Conservation (phyloP, 1,284 basidiomycete species). For the Ustilago vetiveriae region DNA sequence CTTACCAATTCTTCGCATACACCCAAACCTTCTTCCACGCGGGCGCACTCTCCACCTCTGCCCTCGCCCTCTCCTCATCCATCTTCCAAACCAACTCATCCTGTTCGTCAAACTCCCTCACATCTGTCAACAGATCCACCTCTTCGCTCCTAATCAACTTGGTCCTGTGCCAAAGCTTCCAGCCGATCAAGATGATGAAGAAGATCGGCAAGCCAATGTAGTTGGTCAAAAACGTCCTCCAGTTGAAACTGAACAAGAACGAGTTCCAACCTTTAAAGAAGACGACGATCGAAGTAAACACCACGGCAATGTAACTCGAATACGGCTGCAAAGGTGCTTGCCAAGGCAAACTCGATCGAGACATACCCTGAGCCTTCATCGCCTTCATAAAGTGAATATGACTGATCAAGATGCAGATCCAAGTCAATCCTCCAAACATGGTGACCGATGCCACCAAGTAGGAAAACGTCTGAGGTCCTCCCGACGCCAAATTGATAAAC, state of each 20-base stretch:
- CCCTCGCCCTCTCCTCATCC: constrained; percentile 40
- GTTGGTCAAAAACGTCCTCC: constrained; percentile 73
- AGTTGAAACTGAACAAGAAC: constrained; percentile 80
- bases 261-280: constrained; percentile 71
- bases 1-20: constrained; percentile 51
- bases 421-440: constrained; percentile 71
- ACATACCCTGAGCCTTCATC: constrained; percentile 78
- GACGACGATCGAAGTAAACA: constrained; percentile 74
- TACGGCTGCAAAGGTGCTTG: constrained; percentile 50
- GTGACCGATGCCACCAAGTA: constrained; percentile 41
- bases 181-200: constrained; percentile 51
- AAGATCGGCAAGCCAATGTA: constrained; percentile 60
- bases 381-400: constrained; percentile 83
- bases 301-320: constrained; percentile 72
- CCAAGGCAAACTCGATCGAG: constrained; percentile 75
- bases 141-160: constrained; percentile 44
- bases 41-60: constrained; percentile 10
- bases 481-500: constrained; percentile 73
- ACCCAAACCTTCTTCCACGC: constrained; percentile 37
- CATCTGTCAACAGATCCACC: constrained; percentile 57
- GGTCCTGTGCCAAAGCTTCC: constrained; percentile 54
- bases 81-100: constrained; percentile 36
- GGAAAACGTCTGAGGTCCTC: constrained; percentile 70
- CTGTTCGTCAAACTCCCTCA: constrained; percentile 44
- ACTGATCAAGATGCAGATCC: constrained; percentile 75